Percentiles rank a stretch among this genome's conserved stretches.
These are phyloP conservation scores for Backusella luteola DNA, from an alignment of 192 early-diverging fungal species.

Conservation along the genomic window DNA sequence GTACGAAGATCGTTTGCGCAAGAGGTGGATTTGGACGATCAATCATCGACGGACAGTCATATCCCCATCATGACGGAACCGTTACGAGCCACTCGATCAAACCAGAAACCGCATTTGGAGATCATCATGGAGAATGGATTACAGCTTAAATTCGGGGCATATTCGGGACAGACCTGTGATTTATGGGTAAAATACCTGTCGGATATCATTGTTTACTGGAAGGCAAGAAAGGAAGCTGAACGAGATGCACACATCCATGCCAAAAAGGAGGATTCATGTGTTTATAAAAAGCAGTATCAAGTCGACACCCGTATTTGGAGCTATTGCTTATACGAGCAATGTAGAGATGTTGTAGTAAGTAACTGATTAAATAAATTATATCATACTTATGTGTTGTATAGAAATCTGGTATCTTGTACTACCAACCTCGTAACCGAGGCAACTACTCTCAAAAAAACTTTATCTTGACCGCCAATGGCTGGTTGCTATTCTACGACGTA, in stretches of 20 bases:
- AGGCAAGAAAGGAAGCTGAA: constrained; percentile 27
- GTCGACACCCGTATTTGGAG: constrained; percentile 34
- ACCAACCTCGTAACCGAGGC: constrained; percentile 15
- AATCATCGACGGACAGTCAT: neutral
- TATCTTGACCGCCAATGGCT: constrained; percentile 22
- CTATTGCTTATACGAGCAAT: constrained; percentile 24
- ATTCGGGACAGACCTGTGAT: constrained; percentile 19
- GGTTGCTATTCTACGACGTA: constrained; percentile 19
- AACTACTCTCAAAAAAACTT: constrained; percentile 26
- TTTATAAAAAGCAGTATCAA: constrained; percentile 2
- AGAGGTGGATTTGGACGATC: neutral
- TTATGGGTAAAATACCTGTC: constrained; percentile 26
- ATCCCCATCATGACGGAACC: neutral
- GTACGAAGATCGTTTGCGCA: constrained; percentile 7
- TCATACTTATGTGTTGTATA: neutral
- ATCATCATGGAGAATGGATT: constrained; percentile 32
- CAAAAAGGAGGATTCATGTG: neutral
- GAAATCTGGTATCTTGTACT: constrained; percentile 33
- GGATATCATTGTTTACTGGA: constrained; percentile 21
- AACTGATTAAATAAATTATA: neutral
- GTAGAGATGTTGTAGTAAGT: constrained; percentile 31
- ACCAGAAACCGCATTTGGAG: constrained; percentile 10
- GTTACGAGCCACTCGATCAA: neutral
- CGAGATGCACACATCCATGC: constrained; percentile 10
- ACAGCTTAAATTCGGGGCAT: constrained; percentile 19